Evolutionary conservation across 73 alveolate species (phyloP).

Genomic region (Tetrahymena borealis): DNA sequence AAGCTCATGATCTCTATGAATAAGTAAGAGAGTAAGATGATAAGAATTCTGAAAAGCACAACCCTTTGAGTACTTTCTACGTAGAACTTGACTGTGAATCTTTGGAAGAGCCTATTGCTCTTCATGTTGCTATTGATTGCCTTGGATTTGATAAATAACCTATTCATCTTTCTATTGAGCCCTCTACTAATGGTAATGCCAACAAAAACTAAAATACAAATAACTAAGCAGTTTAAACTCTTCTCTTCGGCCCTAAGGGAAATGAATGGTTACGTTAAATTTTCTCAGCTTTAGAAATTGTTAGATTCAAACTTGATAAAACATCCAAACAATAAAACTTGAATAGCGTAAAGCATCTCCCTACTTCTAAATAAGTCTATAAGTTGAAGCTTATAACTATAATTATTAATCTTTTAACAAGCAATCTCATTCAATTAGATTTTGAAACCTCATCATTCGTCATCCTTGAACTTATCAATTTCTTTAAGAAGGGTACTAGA

Average conservation of each 20-base stretch:
- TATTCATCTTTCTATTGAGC: slow-evolving; percentile 22
- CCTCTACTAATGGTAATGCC: slow-evolving; percentile 5
- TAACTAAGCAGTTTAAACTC: background rate
- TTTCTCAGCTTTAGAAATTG: slow-evolving; percentile 36
- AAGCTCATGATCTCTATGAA: slow-evolving; percentile 67
- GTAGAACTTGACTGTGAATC: slow-evolving; percentile 63
- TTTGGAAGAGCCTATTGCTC: slow-evolving; percentile 21
- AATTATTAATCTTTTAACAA: slow-evolving; percentile 42
- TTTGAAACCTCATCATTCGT: slow-evolving; percentile 2
- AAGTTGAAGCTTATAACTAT: slow-evolving; percentile 52
- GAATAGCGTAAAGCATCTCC: no score
- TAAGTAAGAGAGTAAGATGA: slow-evolving; percentile 33
- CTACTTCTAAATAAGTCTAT: background rate
- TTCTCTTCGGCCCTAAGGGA: slow-evolving; percentile 47
- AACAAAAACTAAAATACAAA: background rate
- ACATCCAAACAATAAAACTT: slow-evolving; percentile 35
- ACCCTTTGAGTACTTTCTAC: slow-evolving; percentile 69
- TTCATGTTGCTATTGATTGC: slow-evolving; percentile 48
- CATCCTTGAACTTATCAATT: background rate
- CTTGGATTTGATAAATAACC: slow-evolving; percentile 20
- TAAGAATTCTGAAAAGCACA: slow-evolving; percentile 12
- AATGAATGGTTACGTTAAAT: slow-evolving; percentile 54
- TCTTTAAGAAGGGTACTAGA: background rate
- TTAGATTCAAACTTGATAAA: slow-evolving; percentile 27
- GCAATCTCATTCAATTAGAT: slow-evolving; percentile 36